phyloP scores from a whole-genome alignment of 2,329 filamentous ascomycete genomes.

The Talaromyces rugulosus region DNA sequence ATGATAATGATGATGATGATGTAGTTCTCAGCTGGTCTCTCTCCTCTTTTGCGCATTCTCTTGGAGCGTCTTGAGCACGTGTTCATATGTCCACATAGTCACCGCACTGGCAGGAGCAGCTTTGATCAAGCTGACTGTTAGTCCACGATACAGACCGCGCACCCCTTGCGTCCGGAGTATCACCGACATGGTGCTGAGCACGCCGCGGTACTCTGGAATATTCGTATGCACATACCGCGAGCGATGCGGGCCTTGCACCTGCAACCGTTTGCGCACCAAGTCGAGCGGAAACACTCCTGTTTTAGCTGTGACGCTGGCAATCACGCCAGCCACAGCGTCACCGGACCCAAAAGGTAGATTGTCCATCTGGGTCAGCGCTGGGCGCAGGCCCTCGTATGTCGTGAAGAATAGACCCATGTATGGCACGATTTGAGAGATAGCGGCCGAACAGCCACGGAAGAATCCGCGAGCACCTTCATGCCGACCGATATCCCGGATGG shows the following conservation, averaged over 20 bases:
- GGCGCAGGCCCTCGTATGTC: constrained; percentile 72
- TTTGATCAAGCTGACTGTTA: constrained; percentile 87
- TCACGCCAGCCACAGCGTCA: constrained; percentile 76
- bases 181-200: constrained; percentile 60
- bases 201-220: constrained; percentile 76
- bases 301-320: constrained; percentile 78
- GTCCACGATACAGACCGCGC: constrained; percentile 78
- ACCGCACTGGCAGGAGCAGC: constrained; percentile 88
- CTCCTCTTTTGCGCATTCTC: constrained; percentile 20
- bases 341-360: constrained; percentile 66
- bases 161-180: constrained; percentile 72
- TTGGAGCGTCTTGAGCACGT: constrained; percentile 60
- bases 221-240: constrained; percentile 75
- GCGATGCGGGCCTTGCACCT: constrained; percentile 89
- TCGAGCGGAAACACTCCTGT: constrained; percentile 90
- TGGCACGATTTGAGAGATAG: constrained; percentile 81
- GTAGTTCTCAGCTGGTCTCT: not conserved
- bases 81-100: constrained; percentile 93
- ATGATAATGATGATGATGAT: not conserved
- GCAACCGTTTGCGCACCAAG: constrained; percentile 84
- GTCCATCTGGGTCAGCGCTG: constrained; percentile 43
- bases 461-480: constrained; percentile 76
- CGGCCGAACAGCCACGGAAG: constrained; percentile 80
- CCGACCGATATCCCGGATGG: constrained; percentile 66
- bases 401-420: constrained; percentile 98